Conservation (phyloP, 2,329 filamentous ascomycete species). For the Paraconiothyrium brasiliense region DNA sequence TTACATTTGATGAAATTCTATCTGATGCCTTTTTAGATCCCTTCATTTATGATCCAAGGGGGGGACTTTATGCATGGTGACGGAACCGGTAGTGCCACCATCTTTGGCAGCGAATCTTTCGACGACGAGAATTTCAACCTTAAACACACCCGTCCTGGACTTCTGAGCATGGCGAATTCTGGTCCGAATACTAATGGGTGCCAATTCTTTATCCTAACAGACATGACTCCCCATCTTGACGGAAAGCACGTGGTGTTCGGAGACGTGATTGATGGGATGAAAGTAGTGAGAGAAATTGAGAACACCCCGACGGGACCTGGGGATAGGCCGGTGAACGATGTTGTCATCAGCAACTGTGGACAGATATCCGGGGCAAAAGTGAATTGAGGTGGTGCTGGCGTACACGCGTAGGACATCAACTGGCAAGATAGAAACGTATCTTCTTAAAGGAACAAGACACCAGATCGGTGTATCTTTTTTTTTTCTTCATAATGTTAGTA, state of each 20-base stretch:
- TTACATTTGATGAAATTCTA: not conserved
- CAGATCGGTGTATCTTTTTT: no score
- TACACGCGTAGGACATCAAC: no score
- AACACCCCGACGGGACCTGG: constrained; percentile 70
- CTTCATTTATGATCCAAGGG: constrained; percentile 88
- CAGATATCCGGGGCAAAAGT: constrained; percentile 13
- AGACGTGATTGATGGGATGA: constrained; percentile 83
- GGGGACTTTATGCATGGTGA: constrained; percentile 87
- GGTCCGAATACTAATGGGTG: constrained; percentile 78
- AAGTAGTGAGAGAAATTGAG: constrained; percentile 88
- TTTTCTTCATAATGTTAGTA: no score
- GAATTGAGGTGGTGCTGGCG: not conserved
- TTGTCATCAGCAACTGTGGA: constrained; percentile 14
- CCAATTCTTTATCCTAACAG: constrained; percentile 93
- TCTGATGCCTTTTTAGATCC: constrained; percentile 53
- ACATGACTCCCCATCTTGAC: constrained; percentile 64
- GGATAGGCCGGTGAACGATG: constrained; percentile 11
- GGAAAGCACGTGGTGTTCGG: constrained; percentile 62
- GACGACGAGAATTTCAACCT: constrained; percentile 90
- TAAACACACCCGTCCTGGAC: constrained; percentile 86
- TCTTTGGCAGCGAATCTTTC: constrained; percentile 81
- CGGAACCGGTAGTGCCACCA: constrained; percentile 84
- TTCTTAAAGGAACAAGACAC: no score
- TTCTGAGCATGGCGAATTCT: constrained; percentile 45
- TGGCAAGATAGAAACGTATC: no score